Conservation (phyloP, 805 yeast species). For the Candida caryicola region DNA sequence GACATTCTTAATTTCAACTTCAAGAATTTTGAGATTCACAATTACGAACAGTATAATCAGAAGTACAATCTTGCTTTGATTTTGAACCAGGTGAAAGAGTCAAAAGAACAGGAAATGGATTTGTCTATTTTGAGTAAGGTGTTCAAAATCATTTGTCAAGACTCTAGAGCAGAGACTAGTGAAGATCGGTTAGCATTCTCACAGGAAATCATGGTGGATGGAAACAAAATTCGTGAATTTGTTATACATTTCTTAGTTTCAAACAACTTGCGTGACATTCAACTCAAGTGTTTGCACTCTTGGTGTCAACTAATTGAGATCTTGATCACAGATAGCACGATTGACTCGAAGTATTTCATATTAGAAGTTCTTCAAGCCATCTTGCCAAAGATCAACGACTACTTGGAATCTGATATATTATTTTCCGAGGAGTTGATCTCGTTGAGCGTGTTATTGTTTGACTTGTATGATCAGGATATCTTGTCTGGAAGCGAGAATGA, state of each 20-base stretch:
- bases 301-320: slow-evolving; percentile 84
- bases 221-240: slow-evolving; percentile 30
- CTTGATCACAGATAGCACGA: slow-evolving; percentile 59
- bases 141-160: slow-evolving; percentile 19
- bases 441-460: slow-evolving; percentile 67
- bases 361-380: slow-evolving; percentile 73
- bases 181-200: slow-evolving; percentile 24
- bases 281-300: slow-evolving; percentile 63
- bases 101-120: slow-evolving; percentile 8
- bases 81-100: slow-evolving; percentile 33
- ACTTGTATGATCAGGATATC: slow-evolving; percentile 47
- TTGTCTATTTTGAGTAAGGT: slow-evolving; percentile 26
- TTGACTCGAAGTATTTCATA: slow-evolving; percentile 54
- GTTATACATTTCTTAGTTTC: slow-evolving; percentile 47
- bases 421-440: slow-evolving; percentile 79
- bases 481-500: slow-evolving; percentile 15
- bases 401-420: slow-evolving; percentile 59
- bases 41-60: slow-evolving; percentile 24
- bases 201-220: slow-evolving; percentile 25
- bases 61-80: slow-evolving; percentile 33
- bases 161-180: slow-evolving; percentile 14
- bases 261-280: slow-evolving; percentile 48
- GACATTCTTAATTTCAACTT: slow-evolving; percentile 65
- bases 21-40: slow-evolving; percentile 41
- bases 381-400: slow-evolving; percentile 74